Conservation (phyloP, 768 basidiomycete species). For the Termitomyces sp. region DNA sequence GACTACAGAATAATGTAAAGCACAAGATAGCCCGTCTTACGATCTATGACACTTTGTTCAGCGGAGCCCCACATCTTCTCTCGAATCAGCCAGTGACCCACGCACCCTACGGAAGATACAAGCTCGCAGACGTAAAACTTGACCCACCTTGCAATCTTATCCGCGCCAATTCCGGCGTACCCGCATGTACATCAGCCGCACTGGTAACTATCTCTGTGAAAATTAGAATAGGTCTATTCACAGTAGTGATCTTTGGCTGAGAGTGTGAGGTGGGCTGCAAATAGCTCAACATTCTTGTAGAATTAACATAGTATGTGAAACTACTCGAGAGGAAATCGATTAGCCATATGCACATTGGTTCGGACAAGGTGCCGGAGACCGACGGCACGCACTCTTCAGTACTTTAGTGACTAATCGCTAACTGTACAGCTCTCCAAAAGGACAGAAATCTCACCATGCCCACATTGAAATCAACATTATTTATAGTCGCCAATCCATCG, state of each 20-base stretch:
- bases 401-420: no score
- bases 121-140: background rate
- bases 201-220: background rate
- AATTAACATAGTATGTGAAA: background rate
- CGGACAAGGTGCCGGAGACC: no score
- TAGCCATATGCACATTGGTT: no score
- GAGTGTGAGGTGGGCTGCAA: background rate
- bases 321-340: no score
- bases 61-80: background rate
- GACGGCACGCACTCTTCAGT: no score
- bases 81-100: background rate
- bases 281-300: background rate
- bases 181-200: background rate
- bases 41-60: no score
- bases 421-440: background rate
- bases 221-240: background rate
- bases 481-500: background rate
- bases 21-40: no score
- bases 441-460: background rate
- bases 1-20: background rate
- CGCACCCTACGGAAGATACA: background rate
- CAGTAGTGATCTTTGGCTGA: background rate
- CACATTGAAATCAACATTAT: background rate
- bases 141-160: background rate
- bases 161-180: background rate